A percentile compares a stretch with the other conserved stretches of the same genome.
phyloP scores from a whole-genome alignment of 1,139 yeast genomes.

The Nakaseomyces kungkrabaensis region DNA sequence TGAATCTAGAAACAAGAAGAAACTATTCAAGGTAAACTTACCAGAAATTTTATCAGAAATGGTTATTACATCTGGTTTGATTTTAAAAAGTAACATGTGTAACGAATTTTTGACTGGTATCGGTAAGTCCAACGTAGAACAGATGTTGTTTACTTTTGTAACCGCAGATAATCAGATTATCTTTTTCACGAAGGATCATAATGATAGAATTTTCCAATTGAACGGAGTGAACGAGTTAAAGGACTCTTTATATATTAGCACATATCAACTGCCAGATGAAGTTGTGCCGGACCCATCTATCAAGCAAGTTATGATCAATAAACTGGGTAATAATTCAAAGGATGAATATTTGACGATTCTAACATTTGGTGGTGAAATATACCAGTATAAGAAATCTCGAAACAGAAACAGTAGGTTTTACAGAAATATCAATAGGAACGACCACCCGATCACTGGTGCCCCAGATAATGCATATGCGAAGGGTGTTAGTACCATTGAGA shows the following conservation, averaged over 20 bases:
- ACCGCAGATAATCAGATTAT: constrained; percentile 71
- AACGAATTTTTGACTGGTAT: constrained; percentile 25
- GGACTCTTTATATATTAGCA: constrained; percentile 42
- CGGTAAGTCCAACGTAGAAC: constrained; percentile 30
- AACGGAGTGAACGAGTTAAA: constrained; percentile 49
- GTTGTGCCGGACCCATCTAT: constrained; percentile 64
- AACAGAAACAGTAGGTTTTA: constrained; percentile 37
- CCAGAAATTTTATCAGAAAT: constrained; percentile 50
- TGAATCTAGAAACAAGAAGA: constrained; percentile 31
- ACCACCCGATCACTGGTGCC: constrained; percentile 52
- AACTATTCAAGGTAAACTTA: constrained; percentile 27
- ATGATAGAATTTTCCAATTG: constrained; percentile 57
- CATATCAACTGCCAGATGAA: constrained; percentile 49
- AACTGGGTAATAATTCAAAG: constrained; percentile 48
- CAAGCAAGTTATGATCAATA: constrained; percentile 58
- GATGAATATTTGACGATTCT: constrained; percentile 55
- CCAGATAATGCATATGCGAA: constrained; percentile 65
- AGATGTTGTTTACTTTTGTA: constrained; percentile 51
- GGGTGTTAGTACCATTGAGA: constrained; percentile 55
- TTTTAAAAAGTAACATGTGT: constrained; percentile 37
- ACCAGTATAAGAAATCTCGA: constrained; percentile 51
- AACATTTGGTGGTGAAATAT: constrained; percentile 72
- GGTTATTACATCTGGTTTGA: constrained; percentile 61
- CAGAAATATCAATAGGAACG: constrained; percentile 39
- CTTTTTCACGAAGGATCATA: constrained; percentile 53